Base-by-base conservation (phyloP, 176 grass and related monocot species). In the Musa itinerans region DNA sequence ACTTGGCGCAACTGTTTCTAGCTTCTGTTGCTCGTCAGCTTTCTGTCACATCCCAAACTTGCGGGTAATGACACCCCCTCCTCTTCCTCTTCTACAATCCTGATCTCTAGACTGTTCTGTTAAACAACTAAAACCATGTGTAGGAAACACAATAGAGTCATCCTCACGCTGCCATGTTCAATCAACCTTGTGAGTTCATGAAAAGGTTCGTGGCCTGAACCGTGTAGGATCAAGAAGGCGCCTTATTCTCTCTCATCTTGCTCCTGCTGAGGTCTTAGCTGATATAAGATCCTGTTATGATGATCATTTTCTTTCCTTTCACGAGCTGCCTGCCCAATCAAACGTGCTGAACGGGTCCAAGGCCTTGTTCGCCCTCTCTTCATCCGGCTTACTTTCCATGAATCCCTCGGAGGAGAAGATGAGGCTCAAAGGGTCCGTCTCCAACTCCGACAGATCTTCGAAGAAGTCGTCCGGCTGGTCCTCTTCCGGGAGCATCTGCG, bases 391-490 rank as follows among this genome's bases (percentile, higher is more conserved):
- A 0, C 78, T 79, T 72, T 92, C 89, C 83, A 92, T 88, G 80
- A 87, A 87, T 82, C 89, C 92, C 75, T 86, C 88, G 65, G 93
- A 92, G 85, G 34, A 43, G 34, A 92, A 96, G 24, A 96, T 86
- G 50, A 92, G 87, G 85, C 87, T 88, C 83, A 90, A 89, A 11
- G 92, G 92, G 21, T 92, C 83, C 53, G 85, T 73, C 25, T 96
- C 93, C 78, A 96, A 48, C 82, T 92, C 93, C 14, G 87, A 74
- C 50, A 96, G 86, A 65, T 92, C 93, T 9, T 87, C 83, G 50
- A 96, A 96, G 82, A 96, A 96, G 77, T 96, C 93, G 24, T 96
- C 87, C 11, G 86, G 73, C 25, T 86, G 85, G 19, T 84, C 75
- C 10, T 72, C 80, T 21, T 92, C 93, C 1, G 93, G 85, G 76